Evolutionary conservation across 768 basidiomycete species (phyloP).

Genomic region (Neoboletus magnificus): DNA sequence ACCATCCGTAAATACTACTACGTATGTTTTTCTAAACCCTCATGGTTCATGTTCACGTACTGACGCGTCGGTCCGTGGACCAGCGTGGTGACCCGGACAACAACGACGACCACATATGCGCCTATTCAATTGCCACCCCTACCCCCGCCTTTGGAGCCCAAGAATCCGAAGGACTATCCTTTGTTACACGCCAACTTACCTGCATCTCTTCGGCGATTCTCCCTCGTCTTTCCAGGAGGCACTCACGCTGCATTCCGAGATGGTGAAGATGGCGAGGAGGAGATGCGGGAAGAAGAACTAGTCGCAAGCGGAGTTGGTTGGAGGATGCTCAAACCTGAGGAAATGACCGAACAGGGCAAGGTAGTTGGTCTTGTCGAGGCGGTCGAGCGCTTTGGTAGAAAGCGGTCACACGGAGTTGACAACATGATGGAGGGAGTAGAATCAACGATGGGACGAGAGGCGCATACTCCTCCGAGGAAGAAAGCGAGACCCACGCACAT

Average conservation of each 20-base stretch:
- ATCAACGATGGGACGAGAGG: conserved; percentile 44
- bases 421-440: conserved; percentile 76
- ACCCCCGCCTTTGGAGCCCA: conserved; percentile 66
- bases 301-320: conserved; percentile 65
- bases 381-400: conserved; percentile 73
- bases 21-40: conserved; percentile 44
- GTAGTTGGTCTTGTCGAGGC: conserved; percentile 73
- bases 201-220: conserved; percentile 66
- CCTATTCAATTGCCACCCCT: conserved; percentile 80
- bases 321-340: conserved; percentile 70
- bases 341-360: conserved; percentile 44
- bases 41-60: conserved; percentile 1
- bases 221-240: conserved; percentile 78
- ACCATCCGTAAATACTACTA: conserved; percentile 83
- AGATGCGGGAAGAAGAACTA: conserved; percentile 72
- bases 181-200: conserved; percentile 75
- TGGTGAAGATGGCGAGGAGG: conserved; percentile 57
- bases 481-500: conserved; percentile 63
- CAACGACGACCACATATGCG: conserved; percentile 85
- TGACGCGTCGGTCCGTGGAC: conserved; percentile 23
- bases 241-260: conserved; percentile 77
- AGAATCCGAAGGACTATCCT: conserved; percentile 78
- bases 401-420: conserved; percentile 52
- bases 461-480: conserved; percentile 63
- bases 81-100: conserved; percentile 89